Base-by-base conservation (phyloP, 768 basidiomycete species). In the Suillus paluster region DNA sequence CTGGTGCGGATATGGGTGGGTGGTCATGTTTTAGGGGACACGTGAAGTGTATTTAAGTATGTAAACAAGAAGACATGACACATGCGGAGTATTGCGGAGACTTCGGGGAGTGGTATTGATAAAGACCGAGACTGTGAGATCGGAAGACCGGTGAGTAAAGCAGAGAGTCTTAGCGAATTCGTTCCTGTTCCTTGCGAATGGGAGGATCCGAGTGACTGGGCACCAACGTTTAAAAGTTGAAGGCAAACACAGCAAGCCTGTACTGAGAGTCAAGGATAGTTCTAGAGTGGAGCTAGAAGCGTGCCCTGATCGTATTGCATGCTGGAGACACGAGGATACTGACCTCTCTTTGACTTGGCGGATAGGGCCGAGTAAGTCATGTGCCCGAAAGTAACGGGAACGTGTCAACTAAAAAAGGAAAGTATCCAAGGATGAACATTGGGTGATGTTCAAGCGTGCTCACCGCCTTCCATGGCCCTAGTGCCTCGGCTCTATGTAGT, bases 241-340 rank as follows among this genome's bases (percentile, higher is more conserved):
- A 49, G 25, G 48, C 25, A 23, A 34, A 8, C 53, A 54, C 53
- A 54, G 53, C 49, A 50, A 30, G 33, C 30, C 36, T 38, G 53
- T 38, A 34, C 33, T n/a, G 21, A 4, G 52, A 53, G n/a, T n/a
- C 14, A n/a, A 21, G 33, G 21, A 49, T 4, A 38, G 12, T 11
- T 15, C 4, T 38, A 38, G 12, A 25, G 45, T 46, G 12, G 12
- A 25, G 12, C 14, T 30, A 19, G 21, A 46, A 1, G 21, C 21
- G 34, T 54, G 53, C 9, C 8, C 14, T 21, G 7, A 50, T 17
- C 4, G 17, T 49, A 27, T 27, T 23, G 38, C 53, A 39, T 55
- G 54, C 38, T 39, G 54, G 38, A 19, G 11, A 39, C 54, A 55
- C 23, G 54, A 55, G 54, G 36, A 54, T 34, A 48, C 27, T 4